Conservation (phyloP, 352 stramenopile species). For the Phytophthora rubi region DNA sequence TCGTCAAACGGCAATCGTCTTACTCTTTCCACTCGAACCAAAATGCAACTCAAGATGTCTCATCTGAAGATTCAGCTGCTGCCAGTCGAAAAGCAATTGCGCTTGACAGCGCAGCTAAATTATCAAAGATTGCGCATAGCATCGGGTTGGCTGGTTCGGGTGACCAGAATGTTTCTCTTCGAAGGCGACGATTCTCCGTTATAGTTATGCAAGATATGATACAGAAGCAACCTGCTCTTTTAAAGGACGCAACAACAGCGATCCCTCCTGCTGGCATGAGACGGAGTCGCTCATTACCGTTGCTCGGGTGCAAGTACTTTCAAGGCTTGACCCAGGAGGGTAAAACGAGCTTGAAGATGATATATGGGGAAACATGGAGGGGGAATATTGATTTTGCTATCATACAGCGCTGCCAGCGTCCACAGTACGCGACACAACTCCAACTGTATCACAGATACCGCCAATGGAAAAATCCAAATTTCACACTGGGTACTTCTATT, state of each 20-base stretch:
- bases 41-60: not conserved
- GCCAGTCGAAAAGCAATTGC: not conserved
- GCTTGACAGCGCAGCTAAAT: slow-evolving; percentile 11
- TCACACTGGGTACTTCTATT: not conserved
- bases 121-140: slow-evolving; percentile 23
- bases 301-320: slow-evolving; percentile 57
- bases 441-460: slow-evolving; percentile 49
- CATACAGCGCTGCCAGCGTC: slow-evolving; percentile 62
- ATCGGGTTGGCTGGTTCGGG: slow-evolving; percentile 11
- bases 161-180: not conserved
- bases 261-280: slow-evolving; percentile 22
- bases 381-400: slow-evolving; percentile 63
- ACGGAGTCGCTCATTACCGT: slow-evolving; percentile 56
- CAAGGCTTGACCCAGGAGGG: slow-evolving; percentile 12
- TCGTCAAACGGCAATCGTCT: slow-evolving; percentile 6
- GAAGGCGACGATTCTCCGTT: slow-evolving; percentile 17
- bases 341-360: slow-evolving; percentile 3
- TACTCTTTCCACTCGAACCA: slow-evolving; percentile 8
- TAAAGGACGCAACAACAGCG: not conserved
- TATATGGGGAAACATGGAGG: slow-evolving; percentile 8
- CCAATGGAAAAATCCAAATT: slow-evolving; percentile 33
- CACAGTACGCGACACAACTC: slow-evolving; percentile 62
- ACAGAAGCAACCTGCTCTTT: not conserved
- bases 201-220: not conserved
- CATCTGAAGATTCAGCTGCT: not conserved